These are phyloP conservation scores for Aspergillus cavernicola DNA, from an alignment of 495 filamentous ascomycete species.

Conservation along the genomic window DNA sequence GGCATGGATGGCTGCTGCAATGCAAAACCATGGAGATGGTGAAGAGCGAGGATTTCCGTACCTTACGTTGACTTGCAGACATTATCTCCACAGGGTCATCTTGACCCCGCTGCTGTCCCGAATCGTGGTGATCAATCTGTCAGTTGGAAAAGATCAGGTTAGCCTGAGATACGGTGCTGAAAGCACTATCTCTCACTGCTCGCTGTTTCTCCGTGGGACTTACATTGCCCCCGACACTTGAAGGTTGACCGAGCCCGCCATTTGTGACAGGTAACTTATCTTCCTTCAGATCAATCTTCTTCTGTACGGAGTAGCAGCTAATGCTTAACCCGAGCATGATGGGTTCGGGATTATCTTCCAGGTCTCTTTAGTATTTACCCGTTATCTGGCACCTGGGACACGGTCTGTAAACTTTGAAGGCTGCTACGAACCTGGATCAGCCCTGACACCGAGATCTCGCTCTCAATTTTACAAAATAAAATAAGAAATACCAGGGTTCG, in stretches of 20 bases:
- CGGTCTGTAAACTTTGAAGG: no score
- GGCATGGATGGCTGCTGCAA: constrained; percentile 5
- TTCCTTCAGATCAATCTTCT: not conserved
- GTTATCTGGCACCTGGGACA: no score
- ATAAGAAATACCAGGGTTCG: no score
- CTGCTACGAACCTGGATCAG: no score
- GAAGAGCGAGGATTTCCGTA: constrained; percentile 11
- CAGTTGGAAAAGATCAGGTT: not conserved
- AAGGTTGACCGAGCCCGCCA: not conserved
- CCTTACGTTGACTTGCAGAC: constrained; percentile 14
- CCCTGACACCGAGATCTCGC: no score
- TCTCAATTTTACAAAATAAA: no score
- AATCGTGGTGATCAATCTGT: constrained; percentile 1
- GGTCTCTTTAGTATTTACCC: not conserved
- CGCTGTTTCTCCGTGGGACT: constrained; percentile 2
- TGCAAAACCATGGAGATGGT: constrained; percentile 5
- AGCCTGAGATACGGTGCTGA: not conserved
- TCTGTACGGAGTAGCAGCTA: no score
- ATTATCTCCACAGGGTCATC: not conserved
- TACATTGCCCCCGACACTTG: not conserved
- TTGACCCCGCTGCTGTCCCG: not conserved
- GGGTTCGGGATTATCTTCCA: not conserved
- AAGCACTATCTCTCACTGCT: not conserved
- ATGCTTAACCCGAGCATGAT: no score
- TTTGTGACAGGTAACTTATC: constrained; percentile 11